phyloP scores from a whole-genome alignment of 176 grass and related monocot genomes.

The Phoenix roebelenii region DNA sequence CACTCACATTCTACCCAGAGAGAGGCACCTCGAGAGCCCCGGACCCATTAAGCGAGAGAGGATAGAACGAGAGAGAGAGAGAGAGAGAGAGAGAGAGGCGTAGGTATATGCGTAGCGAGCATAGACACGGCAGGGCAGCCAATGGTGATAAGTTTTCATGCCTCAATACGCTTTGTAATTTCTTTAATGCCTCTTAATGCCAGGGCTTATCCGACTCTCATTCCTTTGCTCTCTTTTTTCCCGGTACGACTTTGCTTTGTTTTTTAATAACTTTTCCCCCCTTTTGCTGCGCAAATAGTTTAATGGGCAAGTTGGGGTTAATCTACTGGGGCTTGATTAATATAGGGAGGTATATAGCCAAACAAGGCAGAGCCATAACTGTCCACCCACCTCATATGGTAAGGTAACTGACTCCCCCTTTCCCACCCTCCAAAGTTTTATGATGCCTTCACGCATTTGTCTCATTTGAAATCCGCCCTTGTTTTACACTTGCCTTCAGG shows the following conservation, averaged over 20 bases:
- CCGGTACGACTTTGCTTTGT: background rate
- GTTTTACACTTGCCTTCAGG: too few relatives aligned
- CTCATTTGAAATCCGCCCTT: too few relatives aligned
- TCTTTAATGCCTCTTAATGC: constrained; percentile 3
- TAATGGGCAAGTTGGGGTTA: too few relatives aligned
- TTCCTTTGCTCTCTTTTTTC: background rate
- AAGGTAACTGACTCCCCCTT: too few relatives aligned
- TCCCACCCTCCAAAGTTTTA: too few relatives aligned
- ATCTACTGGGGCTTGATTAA: too few relatives aligned
- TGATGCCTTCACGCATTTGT: too few relatives aligned
- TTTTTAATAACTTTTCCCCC: background rate
- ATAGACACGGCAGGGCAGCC: background rate
- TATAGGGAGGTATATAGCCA: too few relatives aligned
- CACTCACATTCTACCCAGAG: constrained; percentile 17
- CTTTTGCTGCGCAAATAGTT: too few relatives aligned
- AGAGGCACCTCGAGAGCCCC: constrained; percentile 2
- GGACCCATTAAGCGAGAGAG: background rate
- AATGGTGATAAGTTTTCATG: constrained; percentile 10
- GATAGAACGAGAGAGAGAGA: background rate
- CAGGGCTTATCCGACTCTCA: constrained; percentile 2
- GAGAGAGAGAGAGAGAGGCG: background rate
- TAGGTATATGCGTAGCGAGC: too few relatives aligned
- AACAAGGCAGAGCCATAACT: too few relatives aligned
- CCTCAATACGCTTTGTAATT: background rate
- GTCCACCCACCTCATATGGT: too few relatives aligned